phyloP scores from a whole-genome alignment of 371 early-diverging fungal genomes.

The Dichotomocladium elegans region DNA sequence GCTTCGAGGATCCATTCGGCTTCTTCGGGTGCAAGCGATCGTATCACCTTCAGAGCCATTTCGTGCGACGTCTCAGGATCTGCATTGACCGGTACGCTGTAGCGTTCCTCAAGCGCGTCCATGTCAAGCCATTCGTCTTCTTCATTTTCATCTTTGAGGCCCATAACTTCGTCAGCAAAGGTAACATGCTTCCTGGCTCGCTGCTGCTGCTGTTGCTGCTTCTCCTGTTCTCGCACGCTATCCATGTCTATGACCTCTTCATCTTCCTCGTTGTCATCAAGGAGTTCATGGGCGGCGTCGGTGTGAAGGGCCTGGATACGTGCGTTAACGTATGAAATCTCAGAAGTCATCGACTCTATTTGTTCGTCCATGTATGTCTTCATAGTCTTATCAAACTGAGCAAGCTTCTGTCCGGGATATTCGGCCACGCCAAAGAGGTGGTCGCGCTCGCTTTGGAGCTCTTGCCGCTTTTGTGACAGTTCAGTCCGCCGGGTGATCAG shows the following conservation, averaged over 20 bases:
- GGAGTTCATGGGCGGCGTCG: constrained; percentile 55
- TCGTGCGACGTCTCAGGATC: constrained; percentile 59
- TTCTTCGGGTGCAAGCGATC: constrained; percentile 67
- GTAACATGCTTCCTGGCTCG: constrained; percentile 28
- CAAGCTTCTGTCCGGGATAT: constrained; percentile 20
- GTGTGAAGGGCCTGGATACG: constrained; percentile 67
- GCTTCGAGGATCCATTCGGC: constrained; percentile 66
- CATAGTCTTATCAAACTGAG: constrained; percentile 43
- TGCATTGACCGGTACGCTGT: constrained; percentile 46
- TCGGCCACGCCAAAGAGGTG: constrained; percentile 47
- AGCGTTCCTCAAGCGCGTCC: constrained; percentile 53
- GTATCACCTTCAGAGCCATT: constrained; percentile 59
- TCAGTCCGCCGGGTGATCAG: constrained; percentile 47
- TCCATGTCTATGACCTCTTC: constrained; percentile 20
- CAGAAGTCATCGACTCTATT: constrained; percentile 77
- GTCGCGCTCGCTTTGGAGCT: constrained; percentile 64
- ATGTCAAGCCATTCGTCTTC: constrained; percentile 42
- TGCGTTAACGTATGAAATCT: constrained; percentile 69
- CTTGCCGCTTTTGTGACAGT: constrained; percentile 60
- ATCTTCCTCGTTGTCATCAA: constrained; percentile 35
- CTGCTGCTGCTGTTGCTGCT: not conserved
- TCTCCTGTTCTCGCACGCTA: constrained; percentile 4
- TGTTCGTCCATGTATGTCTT: constrained; percentile 78
- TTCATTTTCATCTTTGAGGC: constrained; percentile 33
- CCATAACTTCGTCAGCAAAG: constrained; percentile 34